Evolutionary conservation across 305 asterid genomes (phyloP).

Genomic region (Plantago rigida): DNA sequence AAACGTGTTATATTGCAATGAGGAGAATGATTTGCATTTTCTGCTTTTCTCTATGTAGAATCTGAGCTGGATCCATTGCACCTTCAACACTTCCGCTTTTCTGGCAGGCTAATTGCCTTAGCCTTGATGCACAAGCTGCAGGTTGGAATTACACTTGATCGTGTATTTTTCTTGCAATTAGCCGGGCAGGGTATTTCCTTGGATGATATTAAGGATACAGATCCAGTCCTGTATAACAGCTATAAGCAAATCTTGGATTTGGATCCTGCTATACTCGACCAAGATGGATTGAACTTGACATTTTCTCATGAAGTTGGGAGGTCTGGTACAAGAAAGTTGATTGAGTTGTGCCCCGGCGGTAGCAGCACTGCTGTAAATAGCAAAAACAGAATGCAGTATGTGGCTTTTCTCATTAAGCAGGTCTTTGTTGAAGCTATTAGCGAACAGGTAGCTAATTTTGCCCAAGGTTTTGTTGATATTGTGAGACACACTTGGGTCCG

Average conservation of each 20-base stretch:
- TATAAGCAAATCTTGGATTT: constrained; percentile 76
- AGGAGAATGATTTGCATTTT: constrained; percentile 15
- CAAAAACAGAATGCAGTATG: constrained; percentile 56
- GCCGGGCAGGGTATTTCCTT: constrained; percentile 50
- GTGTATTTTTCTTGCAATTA: constrained; percentile 53
- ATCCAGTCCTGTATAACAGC: constrained; percentile 65
- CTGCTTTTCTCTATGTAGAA: constrained; percentile 44
- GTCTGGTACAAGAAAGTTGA: constrained; percentile 52
- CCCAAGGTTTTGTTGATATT: constrained; percentile 60
- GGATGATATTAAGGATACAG: constrained; percentile 69
- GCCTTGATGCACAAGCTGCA: constrained; percentile 77
- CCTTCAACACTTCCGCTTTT: constrained; percentile 61
- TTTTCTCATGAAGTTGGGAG: constrained; percentile 63
- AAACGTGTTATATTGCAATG: too few relatives aligned
- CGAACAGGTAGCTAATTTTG: constrained; percentile 57
- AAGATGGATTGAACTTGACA: constrained; percentile 67
- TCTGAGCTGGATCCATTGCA: constrained; percentile 72
- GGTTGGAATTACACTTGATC: constrained; percentile 66
- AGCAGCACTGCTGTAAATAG: constrained; percentile 49
- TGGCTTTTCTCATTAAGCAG: constrained; percentile 54
- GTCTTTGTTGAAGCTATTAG: constrained; percentile 49
- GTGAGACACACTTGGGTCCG: constrained; percentile 26
- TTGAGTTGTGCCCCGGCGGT: constrained; percentile 62
- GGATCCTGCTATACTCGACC: constrained; percentile 67
- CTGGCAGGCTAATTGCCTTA: constrained; percentile 73